Conservation (phyloP, 768 basidiomycete species). For the Antrodiella citrinella region DNA sequence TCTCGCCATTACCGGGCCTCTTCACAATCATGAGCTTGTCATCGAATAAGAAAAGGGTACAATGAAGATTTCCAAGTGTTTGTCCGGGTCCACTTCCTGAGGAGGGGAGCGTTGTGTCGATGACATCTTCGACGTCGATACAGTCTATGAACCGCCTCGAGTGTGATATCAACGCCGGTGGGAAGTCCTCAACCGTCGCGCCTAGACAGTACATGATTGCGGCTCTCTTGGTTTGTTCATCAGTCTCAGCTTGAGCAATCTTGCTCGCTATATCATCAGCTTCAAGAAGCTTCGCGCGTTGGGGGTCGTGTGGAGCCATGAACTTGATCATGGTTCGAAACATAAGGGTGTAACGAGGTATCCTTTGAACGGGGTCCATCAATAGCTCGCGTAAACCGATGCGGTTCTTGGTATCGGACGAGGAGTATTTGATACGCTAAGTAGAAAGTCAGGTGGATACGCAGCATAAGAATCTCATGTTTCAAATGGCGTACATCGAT, state of each 20-base stretch:
- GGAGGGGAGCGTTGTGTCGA: slow-evolving; percentile 41
- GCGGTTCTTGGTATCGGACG: slow-evolving; percentile 65
- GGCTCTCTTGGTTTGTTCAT: slow-evolving; percentile 85
- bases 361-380: slow-evolving; percentile 95
- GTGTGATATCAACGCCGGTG: slow-evolving; percentile 83
- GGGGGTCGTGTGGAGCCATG: slow-evolving; percentile 72
- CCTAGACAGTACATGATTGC: slow-evolving; percentile 82
- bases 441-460: slow-evolving; percentile 5
- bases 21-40: slow-evolving; percentile 92
- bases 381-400: slow-evolving; percentile 85
- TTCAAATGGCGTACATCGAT: slow-evolving; percentile 54
- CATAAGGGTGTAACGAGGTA: slow-evolving; percentile 89
- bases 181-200: slow-evolving; percentile 84
- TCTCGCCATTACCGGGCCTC: slow-evolving; percentile 70
- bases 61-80: slow-evolving; percentile 50
- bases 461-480: background rate
- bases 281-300: slow-evolving; percentile 70
- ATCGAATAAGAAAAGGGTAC: slow-evolving; percentile 88
- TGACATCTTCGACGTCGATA: slow-evolving; percentile 84
- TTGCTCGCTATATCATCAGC: slow-evolving; percentile 83
- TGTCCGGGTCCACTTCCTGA: slow-evolving; percentile 2
- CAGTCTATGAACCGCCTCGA: slow-evolving; percentile 84
- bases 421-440: slow-evolving; percentile 83
- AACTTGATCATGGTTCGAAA: slow-evolving; percentile 90
- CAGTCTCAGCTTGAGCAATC: slow-evolving; percentile 87